phyloP scores from a whole-genome alignment of 192 early-diverging fungal genomes.

The Gaertneriomyces sp. region DNA sequence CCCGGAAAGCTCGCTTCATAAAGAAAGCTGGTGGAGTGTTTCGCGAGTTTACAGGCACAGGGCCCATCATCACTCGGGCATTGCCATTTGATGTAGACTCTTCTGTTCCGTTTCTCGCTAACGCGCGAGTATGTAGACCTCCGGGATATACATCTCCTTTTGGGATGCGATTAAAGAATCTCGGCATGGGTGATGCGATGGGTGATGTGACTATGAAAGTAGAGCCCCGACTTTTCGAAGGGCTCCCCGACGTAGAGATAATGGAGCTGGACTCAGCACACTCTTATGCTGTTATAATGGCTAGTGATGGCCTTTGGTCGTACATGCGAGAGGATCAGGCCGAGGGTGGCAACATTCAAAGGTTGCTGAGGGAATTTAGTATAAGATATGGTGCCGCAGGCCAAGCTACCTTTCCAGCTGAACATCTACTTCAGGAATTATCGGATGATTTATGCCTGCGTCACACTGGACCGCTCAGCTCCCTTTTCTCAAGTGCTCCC shows the following conservation, averaged over 20 bases:
- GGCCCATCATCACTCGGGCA: not conserved
- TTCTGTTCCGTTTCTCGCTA: not conserved
- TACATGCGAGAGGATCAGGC: conserved; percentile 1
- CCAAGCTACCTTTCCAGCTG: not conserved
- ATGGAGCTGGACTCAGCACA: conserved; percentile 1
- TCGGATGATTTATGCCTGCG: conserved; percentile 5
- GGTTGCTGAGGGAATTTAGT: not conserved
- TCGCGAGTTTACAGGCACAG: not conserved
- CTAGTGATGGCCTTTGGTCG: conserved; percentile 24
- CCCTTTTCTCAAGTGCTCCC: not conserved
- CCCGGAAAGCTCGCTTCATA: conserved; percentile 5
- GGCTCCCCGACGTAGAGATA: conserved; percentile 15
- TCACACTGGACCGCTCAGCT: not conserved
- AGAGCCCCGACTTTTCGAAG: conserved; percentile 16
- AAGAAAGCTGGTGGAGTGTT: conserved; percentile 11
- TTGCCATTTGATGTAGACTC: not conserved
- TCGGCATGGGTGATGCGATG: conserved; percentile 23
- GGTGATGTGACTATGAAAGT: conserved; percentile 30
- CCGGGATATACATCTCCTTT: conserved; percentile 12
- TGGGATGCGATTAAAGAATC: conserved; percentile 5
- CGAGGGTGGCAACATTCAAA: not conserved
- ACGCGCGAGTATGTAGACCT: conserved; percentile 22
- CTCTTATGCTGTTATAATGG: conserved; percentile 14
- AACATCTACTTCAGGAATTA: no score
- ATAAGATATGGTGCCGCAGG: not conserved